Conservation (phyloP, 2,329 filamentous ascomycete species). For the Mycosphaerella sp. region DNA sequence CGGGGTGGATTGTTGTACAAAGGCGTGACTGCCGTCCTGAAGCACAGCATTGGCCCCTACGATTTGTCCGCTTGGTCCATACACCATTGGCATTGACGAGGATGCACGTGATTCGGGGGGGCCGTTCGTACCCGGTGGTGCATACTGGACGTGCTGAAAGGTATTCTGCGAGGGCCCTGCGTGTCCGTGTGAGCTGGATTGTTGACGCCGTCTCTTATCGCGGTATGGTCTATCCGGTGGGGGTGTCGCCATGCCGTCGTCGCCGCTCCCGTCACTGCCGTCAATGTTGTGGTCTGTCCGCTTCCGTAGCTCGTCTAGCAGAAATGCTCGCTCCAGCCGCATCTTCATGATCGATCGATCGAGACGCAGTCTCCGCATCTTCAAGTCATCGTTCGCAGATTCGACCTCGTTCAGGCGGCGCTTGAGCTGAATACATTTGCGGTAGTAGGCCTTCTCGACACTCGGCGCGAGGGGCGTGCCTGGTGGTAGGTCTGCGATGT, state of each 20-base stretch:
- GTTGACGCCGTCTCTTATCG: conserved; percentile 27
- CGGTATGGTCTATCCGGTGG: conserved; percentile 31
- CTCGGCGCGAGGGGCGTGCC: conserved; percentile 65
- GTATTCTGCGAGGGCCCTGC: conserved; percentile 14
- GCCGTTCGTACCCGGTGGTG: neutral
- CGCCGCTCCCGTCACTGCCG: conserved; percentile 33
- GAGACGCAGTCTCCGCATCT: conserved; percentile 70
- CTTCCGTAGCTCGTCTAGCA: conserved; percentile 45
- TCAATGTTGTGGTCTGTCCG: conserved; percentile 45
- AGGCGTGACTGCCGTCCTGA: conserved; percentile 13
- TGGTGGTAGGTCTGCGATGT: conserved; percentile 6
- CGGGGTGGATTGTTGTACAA: neutral
- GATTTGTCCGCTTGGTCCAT: conserved; percentile 10
- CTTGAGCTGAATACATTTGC: conserved; percentile 93
- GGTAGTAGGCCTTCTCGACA: conserved; percentile 90
- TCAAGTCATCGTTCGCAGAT: conserved; percentile 77
- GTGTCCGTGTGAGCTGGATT: conserved; percentile 8
- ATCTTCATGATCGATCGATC: conserved; percentile 86
- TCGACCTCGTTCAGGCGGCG: conserved; percentile 88
- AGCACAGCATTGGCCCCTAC: conserved; percentile 15
- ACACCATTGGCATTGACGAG: conserved; percentile 9
- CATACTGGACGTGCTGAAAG: conserved; percentile 13
- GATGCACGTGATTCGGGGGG: neutral
- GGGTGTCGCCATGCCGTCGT: conserved; percentile 30
- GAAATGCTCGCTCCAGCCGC: conserved; percentile 70